Percentiles rank a stretch among this genome's conserved stretches.
phyloP scores from a whole-genome alignment of 148 eudicot genomes.

The Cornus controversa region DNA sequence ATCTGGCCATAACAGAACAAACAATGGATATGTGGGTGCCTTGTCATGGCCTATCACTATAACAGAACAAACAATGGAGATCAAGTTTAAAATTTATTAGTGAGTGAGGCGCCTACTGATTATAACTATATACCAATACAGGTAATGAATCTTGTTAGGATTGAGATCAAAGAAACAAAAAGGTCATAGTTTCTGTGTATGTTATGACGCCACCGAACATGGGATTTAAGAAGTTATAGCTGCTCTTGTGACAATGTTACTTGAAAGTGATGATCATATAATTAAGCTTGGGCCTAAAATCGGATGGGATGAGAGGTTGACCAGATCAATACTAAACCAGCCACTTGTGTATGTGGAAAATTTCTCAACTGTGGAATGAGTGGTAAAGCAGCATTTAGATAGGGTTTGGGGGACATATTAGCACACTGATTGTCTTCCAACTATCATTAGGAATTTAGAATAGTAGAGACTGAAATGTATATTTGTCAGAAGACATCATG shows the following conservation, averaged over 20 bases:
- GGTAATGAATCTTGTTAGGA: neutral
- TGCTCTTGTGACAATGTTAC: too few species aligned
- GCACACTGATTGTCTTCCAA: slow-evolving; percentile 5
- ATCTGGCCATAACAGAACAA: too few species aligned
- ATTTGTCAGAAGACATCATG: neutral
- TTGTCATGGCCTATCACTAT: neutral
- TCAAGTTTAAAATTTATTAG: too few species aligned
- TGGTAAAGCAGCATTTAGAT: too few species aligned
- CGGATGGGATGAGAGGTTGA: neutral
- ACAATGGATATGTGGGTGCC: too few species aligned
- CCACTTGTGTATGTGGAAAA: neutral
- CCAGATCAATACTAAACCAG: neutral
- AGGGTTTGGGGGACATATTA: too few species aligned
- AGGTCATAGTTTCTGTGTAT: neutral
- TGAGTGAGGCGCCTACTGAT: neutral
- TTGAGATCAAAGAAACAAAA: neutral
- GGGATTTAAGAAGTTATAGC: too few species aligned
- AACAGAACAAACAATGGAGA: neutral
- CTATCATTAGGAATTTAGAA: neutral
- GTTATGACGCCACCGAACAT: too few species aligned
- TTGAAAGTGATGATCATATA: neutral
- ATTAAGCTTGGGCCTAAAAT: neutral
- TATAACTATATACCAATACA: neutral
- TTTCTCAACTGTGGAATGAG: too few species aligned
- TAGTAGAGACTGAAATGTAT: neutral